Evolutionary conservation across 164 flowering plant genomes (phyloP), one percentile per base, ranked within the genome.

Genomic region (Hamamelis virginiana): DNA sequence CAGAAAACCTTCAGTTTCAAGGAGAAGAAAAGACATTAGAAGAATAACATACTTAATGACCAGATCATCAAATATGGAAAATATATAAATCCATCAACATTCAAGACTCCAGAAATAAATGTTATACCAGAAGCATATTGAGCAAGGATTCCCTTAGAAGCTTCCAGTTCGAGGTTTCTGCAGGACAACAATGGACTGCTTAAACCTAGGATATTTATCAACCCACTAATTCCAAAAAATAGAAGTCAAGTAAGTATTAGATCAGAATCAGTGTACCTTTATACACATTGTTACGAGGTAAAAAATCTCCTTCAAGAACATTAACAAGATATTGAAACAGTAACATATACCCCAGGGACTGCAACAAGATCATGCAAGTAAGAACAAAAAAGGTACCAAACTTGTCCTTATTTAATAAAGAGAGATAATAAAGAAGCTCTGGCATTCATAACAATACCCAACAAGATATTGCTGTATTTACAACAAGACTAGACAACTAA

Each of bases 161-260:
- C 38, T 59, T 65, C 97, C 98, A 94, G 66, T 86, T 67, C 80
- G 43, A 44, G 59, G 83, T 90, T 72, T 82, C 98, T 94, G 95
- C 69, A 78, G 65, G 26, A 44, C 21, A 79, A 56, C 33, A 77
- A 25, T 18, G 5, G 61, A 23, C n/a, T 6, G 43, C 19, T 55
- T 62, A 58, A n/a, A 21, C 38, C 33, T 50, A 15, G 16, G 43
- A 64, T 12, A 16, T 19, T 47, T 14, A 52, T 21, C 26, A 43
- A 38, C 22, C 18, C 27, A 25, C 44, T 12, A 43, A 70, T 38
- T 57, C 13, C 60, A 57, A 52, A 56, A n/a, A 15, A 25, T 13
- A 47, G 53, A n/a, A 21, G 18, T 5, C 45, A 69, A 41, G 50
- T 64, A 38, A 60, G 55, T 5, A 59, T 5, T 41, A 50, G 22